A percentile compares a stretch with the other conserved stretches of the same genome.
Conservation (phyloP, 805 yeast genomes). For the Blastobotrys mokoenaii region DNA sequence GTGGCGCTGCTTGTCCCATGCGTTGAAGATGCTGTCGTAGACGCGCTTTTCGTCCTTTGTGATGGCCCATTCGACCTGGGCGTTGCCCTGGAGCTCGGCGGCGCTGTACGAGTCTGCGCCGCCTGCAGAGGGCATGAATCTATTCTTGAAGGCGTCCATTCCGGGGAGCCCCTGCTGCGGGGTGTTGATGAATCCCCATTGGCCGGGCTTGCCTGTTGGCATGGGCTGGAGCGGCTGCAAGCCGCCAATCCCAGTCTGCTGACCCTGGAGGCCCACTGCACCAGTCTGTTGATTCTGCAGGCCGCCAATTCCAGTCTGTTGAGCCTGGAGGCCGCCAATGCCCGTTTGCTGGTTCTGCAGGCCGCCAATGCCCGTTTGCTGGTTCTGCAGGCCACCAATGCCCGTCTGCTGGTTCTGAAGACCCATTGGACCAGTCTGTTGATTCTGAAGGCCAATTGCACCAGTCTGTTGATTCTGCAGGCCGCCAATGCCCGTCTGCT, state of each 20-base stretch:
- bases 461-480: constrained; percentile 27
- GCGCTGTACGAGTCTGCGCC: constrained; percentile 22
- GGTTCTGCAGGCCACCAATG: constrained; percentile 19
- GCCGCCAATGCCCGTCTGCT: constrained; percentile 19
- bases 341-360: too few species aligned
- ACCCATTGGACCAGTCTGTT: constrained; percentile 38
- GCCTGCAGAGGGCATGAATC: constrained; percentile 49
- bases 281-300: constrained; percentile 29
- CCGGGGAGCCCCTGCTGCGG: constrained; percentile 70
- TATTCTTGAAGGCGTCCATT: constrained; percentile 53
- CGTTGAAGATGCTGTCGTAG: constrained; percentile 78
- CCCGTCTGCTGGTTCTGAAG: constrained; percentile 26
- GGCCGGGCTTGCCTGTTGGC: constrained; percentile 62
- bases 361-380: too few species aligned
- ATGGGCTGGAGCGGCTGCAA: constrained; percentile 32
- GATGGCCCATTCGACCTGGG: constrained; percentile 71
- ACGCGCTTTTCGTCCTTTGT: constrained; percentile 80
- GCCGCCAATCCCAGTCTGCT: constrained; percentile 21
- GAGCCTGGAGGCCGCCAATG: constrained; percentile 28
- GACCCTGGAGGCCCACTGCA: constrained; percentile 33
- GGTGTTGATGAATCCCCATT: constrained; percentile 68
- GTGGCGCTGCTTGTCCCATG: constrained; percentile 64
- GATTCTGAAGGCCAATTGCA: constrained; percentile 14
- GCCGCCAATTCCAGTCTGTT: constrained; percentile 16
- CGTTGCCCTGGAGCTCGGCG: constrained; percentile 31